A percentile compares a stretch with the other conserved stretches of the same genome.
These are phyloP conservation scores for Apiotrichum siamense DNA, from an alignment of 1,284 basidiomycete species.

Conservation along the genomic window DNA sequence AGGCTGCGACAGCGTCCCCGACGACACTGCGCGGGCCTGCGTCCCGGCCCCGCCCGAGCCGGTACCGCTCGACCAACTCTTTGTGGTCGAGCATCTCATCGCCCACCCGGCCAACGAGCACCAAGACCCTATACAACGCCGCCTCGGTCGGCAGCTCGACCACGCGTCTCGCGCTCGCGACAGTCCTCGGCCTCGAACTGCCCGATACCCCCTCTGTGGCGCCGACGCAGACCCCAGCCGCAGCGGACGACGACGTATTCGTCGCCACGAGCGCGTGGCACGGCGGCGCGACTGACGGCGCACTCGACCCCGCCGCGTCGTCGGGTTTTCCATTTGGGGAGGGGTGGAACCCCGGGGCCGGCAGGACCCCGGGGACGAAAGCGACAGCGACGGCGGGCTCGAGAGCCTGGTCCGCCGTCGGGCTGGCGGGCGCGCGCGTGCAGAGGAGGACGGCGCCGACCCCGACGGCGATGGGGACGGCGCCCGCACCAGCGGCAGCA, in stretches of 20 bases:
- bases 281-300: conserved; percentile 1
- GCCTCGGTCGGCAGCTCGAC: too few species aligned
- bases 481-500: background rate
- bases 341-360: conserved; percentile 7
- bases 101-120: too few species aligned
- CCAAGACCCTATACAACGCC: too few species aligned
- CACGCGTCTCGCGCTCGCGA: too few species aligned
- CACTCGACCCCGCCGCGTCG: too few species aligned
- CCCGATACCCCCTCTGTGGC: background rate
- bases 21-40: too few species aligned
- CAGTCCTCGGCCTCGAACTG: background rate
- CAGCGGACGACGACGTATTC: background rate
- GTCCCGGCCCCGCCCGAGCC: too few species aligned
- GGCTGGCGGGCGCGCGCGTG: background rate
- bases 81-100: too few species aligned
- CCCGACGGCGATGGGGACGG: background rate
- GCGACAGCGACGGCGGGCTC: background rate
- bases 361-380: conserved; percentile 1
- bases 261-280: conserved; percentile 5
- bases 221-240: background rate
- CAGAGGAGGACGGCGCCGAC: background rate
- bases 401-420: background rate
- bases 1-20: too few species aligned
- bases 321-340: conserved; percentile 13
- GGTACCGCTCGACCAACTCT: too few species aligned